Evolutionary conservation across 345 rosid species (phyloP).

Genomic region (Dimocarpus longan): DNA sequence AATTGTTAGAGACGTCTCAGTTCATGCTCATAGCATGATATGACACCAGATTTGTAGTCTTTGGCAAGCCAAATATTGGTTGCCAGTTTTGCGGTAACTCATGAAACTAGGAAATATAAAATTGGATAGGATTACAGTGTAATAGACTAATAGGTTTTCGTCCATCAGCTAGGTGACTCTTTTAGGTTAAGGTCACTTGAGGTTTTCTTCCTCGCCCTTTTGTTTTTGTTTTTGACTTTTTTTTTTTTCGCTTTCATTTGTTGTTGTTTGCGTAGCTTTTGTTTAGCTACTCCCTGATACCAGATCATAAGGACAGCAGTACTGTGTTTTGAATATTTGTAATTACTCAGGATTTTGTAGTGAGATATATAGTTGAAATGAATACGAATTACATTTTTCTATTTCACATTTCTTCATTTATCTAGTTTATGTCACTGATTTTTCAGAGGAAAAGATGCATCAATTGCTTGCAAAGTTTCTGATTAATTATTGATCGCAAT

Average conservation of each 20-base stretch:
- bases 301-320: background rate
- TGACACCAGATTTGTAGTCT: background rate
- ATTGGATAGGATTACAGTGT: conserved; percentile 16
- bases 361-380: conserved; percentile 3
- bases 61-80: background rate
- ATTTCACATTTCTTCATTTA: background rate
- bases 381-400: background rate
- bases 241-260: background rate
- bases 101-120: conserved; percentile 24
- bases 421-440: background rate
- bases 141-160: conserved; percentile 18
- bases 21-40: conserved; percentile 7
- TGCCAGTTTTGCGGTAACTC: conserved; percentile 17
- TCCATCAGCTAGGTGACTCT: conserved; percentile 1
- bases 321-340: background rate
- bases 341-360: conserved; percentile 17
- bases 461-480: background rate
- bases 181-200: conserved; percentile 8
- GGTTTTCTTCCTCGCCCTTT: background rate
- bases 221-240: background rate
- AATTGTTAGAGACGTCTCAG: background rate
- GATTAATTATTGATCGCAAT: background rate
- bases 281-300: background rate
- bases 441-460: background rate
- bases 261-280: background rate